phyloP scores from a whole-genome alignment of 345 rosid genomes.

The Citrus cavaleriei region DNA sequence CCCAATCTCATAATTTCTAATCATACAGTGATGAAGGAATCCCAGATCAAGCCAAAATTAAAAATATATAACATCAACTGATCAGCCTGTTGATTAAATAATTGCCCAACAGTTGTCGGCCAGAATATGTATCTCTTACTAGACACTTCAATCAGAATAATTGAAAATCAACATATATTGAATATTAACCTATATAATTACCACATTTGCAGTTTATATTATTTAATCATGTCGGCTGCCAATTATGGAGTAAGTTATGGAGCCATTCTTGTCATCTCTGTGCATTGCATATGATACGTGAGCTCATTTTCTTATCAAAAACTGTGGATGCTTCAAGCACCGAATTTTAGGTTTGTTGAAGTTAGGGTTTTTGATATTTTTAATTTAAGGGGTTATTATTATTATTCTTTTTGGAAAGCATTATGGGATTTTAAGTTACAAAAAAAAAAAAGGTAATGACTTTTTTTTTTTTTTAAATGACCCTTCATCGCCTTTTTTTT shows the following conservation, averaged over 20 bases:
- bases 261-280: slow-evolving; percentile 13
- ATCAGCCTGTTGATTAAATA: slow-evolving; percentile 2
- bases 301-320: not conserved
- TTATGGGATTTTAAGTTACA: too few species aligned
- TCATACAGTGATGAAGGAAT: slow-evolving; percentile 1
- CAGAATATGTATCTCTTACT: not conserved
- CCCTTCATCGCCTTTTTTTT: too few species aligned
- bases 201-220: not conserved
- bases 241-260: slow-evolving; percentile 20
- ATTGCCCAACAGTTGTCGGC: not conserved
- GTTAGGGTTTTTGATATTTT: too few species aligned
- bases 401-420: too few species aligned
- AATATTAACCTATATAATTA: too few species aligned
- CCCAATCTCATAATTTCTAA: slow-evolving; percentile 1
- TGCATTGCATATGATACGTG: not conserved
- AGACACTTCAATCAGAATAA: not conserved
- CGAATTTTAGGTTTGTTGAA: not conserved
- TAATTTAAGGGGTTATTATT: too few species aligned
- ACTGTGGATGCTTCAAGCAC: not conserved
- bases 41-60: not conserved
- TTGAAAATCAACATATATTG: not conserved
- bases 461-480: too few species aligned
- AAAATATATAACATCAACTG: not conserved
- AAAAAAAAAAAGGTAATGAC: too few species aligned
- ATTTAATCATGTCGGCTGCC: slow-evolving; percentile 35